A percentile compares a stretch with the other conserved stretches of the same genome.
Conservation (phyloP, 2,329 filamentous ascomycete species). For the Lecanoromycetidae sp. region DNA sequence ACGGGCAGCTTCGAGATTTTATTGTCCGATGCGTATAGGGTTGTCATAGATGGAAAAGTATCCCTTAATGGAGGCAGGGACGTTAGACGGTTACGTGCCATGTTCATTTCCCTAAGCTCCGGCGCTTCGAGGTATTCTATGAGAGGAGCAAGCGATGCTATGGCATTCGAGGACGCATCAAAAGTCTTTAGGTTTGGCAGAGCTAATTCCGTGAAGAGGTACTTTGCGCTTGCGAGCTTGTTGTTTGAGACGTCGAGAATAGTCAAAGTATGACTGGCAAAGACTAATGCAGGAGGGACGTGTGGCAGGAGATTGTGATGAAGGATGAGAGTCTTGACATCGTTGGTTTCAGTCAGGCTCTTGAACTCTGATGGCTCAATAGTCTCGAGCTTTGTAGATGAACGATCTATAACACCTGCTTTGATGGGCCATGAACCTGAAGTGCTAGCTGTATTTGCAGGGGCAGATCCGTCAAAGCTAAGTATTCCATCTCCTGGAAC, state of each 20-base stretch:
- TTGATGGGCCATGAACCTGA: slow-evolving; percentile 31
- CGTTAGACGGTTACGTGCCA: slow-evolving; percentile 70
- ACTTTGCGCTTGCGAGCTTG: slow-evolving; percentile 48
- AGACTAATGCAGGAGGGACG: slow-evolving; percentile 58
- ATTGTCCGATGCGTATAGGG: slow-evolving; percentile 68
- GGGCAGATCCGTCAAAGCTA: slow-evolving; percentile 17
- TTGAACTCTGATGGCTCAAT: slow-evolving; percentile 39
- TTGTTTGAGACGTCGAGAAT: slow-evolving; percentile 67
- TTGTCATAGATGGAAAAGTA: slow-evolving; percentile 56
- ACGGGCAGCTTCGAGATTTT: slow-evolving; percentile 60
- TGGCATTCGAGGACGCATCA: slow-evolving; percentile 60
- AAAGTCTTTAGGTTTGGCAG: slow-evolving; percentile 67
- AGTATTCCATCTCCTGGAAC: not conserved
- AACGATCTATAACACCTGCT: slow-evolving; percentile 38
- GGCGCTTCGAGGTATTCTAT: slow-evolving; percentile 59
- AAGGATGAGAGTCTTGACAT: slow-evolving; percentile 50
- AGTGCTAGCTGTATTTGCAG: slow-evolving; percentile 25
- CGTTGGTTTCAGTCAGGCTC: slow-evolving; percentile 33
- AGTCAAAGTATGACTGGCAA: slow-evolving; percentile 58
- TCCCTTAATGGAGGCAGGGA: slow-evolving; percentile 55
- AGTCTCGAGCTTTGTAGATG: slow-evolving; percentile 30
- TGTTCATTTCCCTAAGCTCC: slow-evolving; percentile 60
- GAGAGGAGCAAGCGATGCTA: slow-evolving; percentile 58
- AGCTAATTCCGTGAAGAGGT: slow-evolving; percentile 53
- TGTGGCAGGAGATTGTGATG: slow-evolving; percentile 63